Base-by-base conservation (phyloP, 768 basidiomycete species). In the Coprinellus micaceus region DNA sequence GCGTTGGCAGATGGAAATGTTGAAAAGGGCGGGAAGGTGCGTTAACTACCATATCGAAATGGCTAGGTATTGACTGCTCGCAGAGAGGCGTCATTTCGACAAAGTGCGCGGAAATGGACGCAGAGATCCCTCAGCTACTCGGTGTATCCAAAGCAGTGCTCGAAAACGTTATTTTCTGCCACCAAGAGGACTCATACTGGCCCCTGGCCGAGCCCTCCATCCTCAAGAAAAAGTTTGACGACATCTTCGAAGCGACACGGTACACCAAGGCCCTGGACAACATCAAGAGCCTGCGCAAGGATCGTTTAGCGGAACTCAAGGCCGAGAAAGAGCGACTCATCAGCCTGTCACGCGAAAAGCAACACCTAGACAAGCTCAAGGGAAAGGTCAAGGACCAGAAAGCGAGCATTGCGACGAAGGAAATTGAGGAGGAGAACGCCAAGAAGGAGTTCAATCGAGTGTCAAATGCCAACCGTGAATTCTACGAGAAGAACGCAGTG, bases 161-260 rank as follows among this genome's bases (percentile, higher is more conserved):
- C 22, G 96, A 98, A 64, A 98, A 98, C 66, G 97, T 99, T 64
- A 98, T 99, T 48, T 99, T 99, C 66, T 99, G 97, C 70, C 97
- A 99, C 70, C 97, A 99, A 71, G 97, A 99, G 65, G 97, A 99
- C 52, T 95, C 94, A 0, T 98, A 92, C 64, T 99, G 97, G 97
- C 97, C 97, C 0, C 79, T 99, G 22, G 81, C 94, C 0, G 97
- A 98, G 63, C 91, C 96, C 2, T 75, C 91, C 11, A 81, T 85
- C 0, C 73, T 99, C 36, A 99, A 99, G 80, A 98, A 98, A 81
- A 98, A 98, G 69, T 99, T 99, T 59, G 97, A 99, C 64, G 97
- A 99, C 64, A 99, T 99, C 55, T 98, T 99, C 64, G 97, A 99
- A 71, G 97, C 97, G 3, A 98, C 95, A 19, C 89, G 89, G 64